A percentile compares a stretch with the other conserved stretches of the same genome.
Evolutionary conservation across 2,329 filamentous ascomycete species (phyloP).

Genomic region (Waltergamsia citrina): DNA sequence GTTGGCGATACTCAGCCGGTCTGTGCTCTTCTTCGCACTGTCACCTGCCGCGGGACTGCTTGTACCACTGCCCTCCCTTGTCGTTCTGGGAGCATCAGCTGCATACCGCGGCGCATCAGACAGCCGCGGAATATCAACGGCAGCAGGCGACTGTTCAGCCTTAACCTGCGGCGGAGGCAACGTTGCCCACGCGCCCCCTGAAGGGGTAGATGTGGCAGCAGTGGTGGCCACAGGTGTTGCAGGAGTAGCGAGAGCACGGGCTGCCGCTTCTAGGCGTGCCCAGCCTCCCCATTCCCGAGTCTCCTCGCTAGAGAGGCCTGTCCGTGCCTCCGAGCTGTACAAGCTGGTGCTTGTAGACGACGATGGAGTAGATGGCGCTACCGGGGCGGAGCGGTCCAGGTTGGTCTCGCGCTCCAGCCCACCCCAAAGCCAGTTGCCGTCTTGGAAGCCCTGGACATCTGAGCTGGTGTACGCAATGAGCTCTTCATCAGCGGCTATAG

Average conservation of each 20-base stretch:
- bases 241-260: constrained; percentile 14
- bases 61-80: constrained; percentile 13
- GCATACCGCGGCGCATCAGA: constrained; percentile 19
- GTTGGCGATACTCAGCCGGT: constrained; percentile 32
- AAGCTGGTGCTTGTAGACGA: constrained; percentile 11
- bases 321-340: constrained; percentile 36
- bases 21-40: constrained; percentile 14
- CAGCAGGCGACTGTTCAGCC: constrained; percentile 16
- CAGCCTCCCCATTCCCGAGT: constrained; percentile 70
- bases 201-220: constrained; percentile 5
- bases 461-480: constrained; percentile 78
- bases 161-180: constrained; percentile 23
- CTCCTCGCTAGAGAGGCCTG: constrained; percentile 46
- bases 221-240: constrained; percentile 4
- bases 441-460: constrained; percentile 72
- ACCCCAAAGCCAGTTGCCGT: constrained; percentile 78
- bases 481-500: constrained; percentile 62
- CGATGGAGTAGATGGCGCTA: background rate
- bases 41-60: constrained; percentile 16
- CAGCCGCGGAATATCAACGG: constrained; percentile 16
- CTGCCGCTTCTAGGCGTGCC: constrained; percentile 55
- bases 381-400: background rate
- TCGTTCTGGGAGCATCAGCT: constrained; percentile 13
- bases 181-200: constrained; percentile 21
- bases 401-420: constrained; percentile 40